These are phyloP conservation scores for Thermomyces lanuginosus DNA, from an alignment of 2,329 filamentous ascomycete genomes.

Conservation along the genomic window DNA sequence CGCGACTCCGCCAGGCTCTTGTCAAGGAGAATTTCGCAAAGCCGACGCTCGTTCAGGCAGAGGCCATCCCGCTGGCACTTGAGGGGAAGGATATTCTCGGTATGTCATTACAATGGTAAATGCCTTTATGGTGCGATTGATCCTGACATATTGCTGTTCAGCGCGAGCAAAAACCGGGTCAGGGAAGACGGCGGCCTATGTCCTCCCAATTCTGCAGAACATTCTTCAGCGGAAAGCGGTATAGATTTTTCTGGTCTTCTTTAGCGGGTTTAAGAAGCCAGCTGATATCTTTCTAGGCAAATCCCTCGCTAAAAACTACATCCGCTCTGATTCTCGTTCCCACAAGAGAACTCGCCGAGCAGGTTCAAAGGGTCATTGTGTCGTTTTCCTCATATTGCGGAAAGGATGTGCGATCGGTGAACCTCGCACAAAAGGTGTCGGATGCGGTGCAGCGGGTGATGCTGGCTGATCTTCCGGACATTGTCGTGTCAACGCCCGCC, in stretches of 20 bases:
- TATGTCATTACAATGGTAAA: slow-evolving; percentile 11
- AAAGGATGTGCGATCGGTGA: slow-evolving; percentile 66
- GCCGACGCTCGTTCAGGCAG: slow-evolving; percentile 76
- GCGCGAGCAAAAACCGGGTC: slow-evolving; percentile 90
- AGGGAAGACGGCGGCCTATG: slow-evolving; percentile 92
- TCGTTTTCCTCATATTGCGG: slow-evolving; percentile 67
- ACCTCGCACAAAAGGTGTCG: slow-evolving; percentile 78
- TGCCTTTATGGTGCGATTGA: not conserved
- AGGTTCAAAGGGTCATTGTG: slow-evolving; percentile 66
- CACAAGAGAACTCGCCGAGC: slow-evolving; percentile 83
- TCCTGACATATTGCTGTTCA: slow-evolving; percentile 14
- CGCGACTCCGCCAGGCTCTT: slow-evolving; percentile 71
- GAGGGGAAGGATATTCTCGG: slow-evolving; percentile 73
- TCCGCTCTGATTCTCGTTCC: slow-evolving; percentile 82
- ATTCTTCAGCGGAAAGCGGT: slow-evolving; percentile 65
- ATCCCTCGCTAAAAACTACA: slow-evolving; percentile 33
- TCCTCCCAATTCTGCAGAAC: slow-evolving; percentile 72
- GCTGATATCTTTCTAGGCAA: slow-evolving; percentile 12
- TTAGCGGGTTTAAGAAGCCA: not conserved
- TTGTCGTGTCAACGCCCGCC: slow-evolving; percentile 83
- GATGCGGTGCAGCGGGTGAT: slow-evolving; percentile 77
- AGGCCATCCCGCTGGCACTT: slow-evolving; percentile 73
- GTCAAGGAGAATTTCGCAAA: slow-evolving; percentile 67
- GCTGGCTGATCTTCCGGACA: slow-evolving; percentile 69
- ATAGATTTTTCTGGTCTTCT: slow-evolving; percentile 9